These are phyloP conservation scores for Thozetella sp. DNA, from an alignment of 495 filamentous ascomycete species.

Conservation along the genomic window DNA sequence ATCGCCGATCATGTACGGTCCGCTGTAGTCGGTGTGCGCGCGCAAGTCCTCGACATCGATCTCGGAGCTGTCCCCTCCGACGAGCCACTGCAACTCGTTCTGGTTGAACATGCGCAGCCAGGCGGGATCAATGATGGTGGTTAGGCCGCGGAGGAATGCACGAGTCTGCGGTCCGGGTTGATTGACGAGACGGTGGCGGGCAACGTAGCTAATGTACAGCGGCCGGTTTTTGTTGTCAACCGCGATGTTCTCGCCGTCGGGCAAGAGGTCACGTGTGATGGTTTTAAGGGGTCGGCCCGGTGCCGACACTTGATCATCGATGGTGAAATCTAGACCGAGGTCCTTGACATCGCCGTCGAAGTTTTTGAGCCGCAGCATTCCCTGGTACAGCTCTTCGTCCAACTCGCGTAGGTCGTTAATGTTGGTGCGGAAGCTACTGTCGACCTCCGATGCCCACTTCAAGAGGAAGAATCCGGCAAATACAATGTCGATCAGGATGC, in stretches of 20 bases:
- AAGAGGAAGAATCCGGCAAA: slow-evolving; percentile 97
- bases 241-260: slow-evolving; percentile 70
- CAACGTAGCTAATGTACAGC: slow-evolving; percentile 92
- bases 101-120: slow-evolving; percentile 99
- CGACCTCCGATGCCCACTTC: slow-evolving; percentile 81
- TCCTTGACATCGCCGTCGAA: slow-evolving; percentile 81
- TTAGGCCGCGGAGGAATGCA: slow-evolving; percentile 84
- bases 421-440: slow-evolving; percentile 80
- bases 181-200: slow-evolving; percentile 77
- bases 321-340: slow-evolving; percentile 86
- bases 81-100: slow-evolving; percentile 85
- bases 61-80: slow-evolving; percentile 81
- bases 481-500: slow-evolving; percentile 89
- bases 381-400: slow-evolving; percentile 92
- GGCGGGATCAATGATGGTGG: slow-evolving; percentile 83
- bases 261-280: slow-evolving; percentile 73
- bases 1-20: slow-evolving; percentile 84
- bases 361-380: slow-evolving; percentile 86
- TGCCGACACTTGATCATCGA: slow-evolving; percentile 73
- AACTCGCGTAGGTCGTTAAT: slow-evolving; percentile 93
- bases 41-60: slow-evolving; percentile 89
- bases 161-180: slow-evolving; percentile 79
- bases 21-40: slow-evolving; percentile 84
- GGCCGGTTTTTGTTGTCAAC: slow-evolving; percentile 92
- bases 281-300: slow-evolving; percentile 50